These are phyloP conservation scores for Xerocomus potaroensis DNA, from an alignment of 768 basidiomycete species.

Conservation along the genomic window DNA sequence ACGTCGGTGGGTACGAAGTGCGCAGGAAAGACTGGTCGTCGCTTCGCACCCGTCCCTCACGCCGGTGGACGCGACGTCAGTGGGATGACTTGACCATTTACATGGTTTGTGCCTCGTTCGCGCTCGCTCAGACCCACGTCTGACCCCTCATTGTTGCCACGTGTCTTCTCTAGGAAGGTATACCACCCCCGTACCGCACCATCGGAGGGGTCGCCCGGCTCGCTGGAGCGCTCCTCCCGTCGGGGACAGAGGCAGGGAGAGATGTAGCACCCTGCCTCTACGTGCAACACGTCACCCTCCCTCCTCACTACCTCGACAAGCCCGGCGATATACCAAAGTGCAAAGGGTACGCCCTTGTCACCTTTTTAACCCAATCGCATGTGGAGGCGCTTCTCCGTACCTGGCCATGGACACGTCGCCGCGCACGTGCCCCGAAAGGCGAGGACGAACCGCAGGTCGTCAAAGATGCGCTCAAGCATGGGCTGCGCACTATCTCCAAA, in stretches of 20 bases:
- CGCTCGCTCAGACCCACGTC: background rate
- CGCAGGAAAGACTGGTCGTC: slow-evolving; percentile 47
- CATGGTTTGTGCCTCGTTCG: slow-evolving; percentile 39
- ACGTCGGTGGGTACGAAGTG: slow-evolving; percentile 60
- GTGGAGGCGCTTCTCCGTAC: slow-evolving; percentile 38
- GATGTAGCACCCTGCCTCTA: slow-evolving; percentile 8
- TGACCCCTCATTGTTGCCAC: too few species aligned
- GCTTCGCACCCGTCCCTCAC: slow-evolving; percentile 18
- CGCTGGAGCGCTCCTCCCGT: slow-evolving; percentile 33
- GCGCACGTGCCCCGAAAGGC: background rate
- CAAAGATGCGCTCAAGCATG: slow-evolving; percentile 51
- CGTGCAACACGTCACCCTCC: slow-evolving; percentile 54
- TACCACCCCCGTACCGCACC: slow-evolving; percentile 52
- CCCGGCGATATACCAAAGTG: slow-evolving; percentile 51
- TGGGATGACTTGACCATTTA: slow-evolving; percentile 70
- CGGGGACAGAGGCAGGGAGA: background rate
- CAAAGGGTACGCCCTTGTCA: slow-evolving; percentile 76
- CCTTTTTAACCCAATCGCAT: slow-evolving; percentile 40
- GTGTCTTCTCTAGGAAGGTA: slow-evolving; percentile 53
- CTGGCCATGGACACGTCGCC: slow-evolving; percentile 59
- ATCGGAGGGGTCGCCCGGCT: slow-evolving; percentile 49
- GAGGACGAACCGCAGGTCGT: slow-evolving; percentile 4
- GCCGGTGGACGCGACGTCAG: slow-evolving; percentile 35
- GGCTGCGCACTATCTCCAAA: slow-evolving; percentile 57
- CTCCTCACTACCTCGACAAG: slow-evolving; percentile 60